Conservation (phyloP, 176 grass and related monocot genomes). For the Musa troglodytarum region DNA sequence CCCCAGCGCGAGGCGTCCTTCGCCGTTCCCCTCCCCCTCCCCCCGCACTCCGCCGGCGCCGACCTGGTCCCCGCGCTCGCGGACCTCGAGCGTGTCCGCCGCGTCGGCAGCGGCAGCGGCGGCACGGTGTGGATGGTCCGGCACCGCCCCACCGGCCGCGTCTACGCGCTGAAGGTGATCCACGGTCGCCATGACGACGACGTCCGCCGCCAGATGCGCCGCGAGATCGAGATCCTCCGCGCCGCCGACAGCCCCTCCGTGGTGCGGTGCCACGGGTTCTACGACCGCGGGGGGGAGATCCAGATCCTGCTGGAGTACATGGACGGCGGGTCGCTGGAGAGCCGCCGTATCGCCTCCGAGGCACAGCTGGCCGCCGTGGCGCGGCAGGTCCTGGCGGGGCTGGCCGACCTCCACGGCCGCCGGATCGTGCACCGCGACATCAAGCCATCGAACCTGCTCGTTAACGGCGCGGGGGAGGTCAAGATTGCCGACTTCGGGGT, state of each 20-base stretch:
- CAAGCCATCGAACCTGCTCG: background rate
- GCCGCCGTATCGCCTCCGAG: background rate
- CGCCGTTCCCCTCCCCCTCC: background rate
- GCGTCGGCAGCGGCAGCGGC: background rate
- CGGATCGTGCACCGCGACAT: background rate
- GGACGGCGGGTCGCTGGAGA: conserved; percentile 1
- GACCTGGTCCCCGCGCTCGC: background rate
- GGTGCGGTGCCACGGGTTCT: background rate
- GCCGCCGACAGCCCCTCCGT: background rate
- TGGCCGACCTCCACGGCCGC: background rate
- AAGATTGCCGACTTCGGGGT: conserved; percentile 1
- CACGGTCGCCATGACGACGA: background rate
- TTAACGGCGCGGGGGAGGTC: background rate
- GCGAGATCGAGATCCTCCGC: background rate
- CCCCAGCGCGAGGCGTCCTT: background rate
- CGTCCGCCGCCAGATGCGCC: background rate
- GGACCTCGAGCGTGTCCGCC: background rate
- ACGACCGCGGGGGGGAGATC: background rate
- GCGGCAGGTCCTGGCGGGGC: background rate
- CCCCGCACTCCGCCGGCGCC: background rate
- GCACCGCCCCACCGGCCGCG: background rate
- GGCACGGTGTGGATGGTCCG: background rate
- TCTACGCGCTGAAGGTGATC: background rate
- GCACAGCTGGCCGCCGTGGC: background rate
- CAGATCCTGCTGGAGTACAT: background rate